phyloP scores from a whole-genome alignment of 257 asterid species.

The Lantana camara region DNA sequence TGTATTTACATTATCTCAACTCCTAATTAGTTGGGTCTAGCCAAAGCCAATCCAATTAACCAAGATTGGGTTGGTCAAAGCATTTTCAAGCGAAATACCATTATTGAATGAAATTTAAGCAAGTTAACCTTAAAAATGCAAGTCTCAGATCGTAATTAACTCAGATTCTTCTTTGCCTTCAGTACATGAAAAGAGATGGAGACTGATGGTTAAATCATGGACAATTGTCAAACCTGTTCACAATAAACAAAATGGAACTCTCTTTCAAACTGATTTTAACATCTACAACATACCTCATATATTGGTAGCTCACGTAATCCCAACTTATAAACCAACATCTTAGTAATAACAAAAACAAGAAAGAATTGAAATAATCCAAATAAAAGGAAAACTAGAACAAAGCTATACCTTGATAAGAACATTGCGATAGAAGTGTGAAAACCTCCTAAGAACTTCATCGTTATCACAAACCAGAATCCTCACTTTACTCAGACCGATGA shows the following conservation, averaged over 20 bases:
- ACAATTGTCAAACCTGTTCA: neutral
- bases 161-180: neutral
- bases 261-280: neutral
- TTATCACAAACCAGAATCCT: constrained; percentile 80
- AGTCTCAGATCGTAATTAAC: neutral
- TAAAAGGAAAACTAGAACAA: neutral
- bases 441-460: constrained; percentile 71
- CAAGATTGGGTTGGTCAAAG: neutral
- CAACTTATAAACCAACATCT: neutral
- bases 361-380: neutral
- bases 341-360: neutral
- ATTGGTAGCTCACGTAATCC: neutral
- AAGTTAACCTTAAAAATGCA: neutral
- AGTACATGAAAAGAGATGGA: constrained; percentile 10
- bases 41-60: no score
- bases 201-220: neutral
- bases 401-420: constrained; percentile 80
- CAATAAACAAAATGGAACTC: neutral
- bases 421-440: constrained; percentile 63
- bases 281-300: neutral
- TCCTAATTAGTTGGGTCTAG: no score
- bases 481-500: constrained; percentile 81
- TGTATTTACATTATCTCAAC: no score
- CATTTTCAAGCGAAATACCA: neutral
- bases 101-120: constrained; percentile 2